These are phyloP conservation scores for Phaeotremella skinneri DNA, from an alignment of 768 basidiomycete genomes.

Conservation along the genomic window DNA sequence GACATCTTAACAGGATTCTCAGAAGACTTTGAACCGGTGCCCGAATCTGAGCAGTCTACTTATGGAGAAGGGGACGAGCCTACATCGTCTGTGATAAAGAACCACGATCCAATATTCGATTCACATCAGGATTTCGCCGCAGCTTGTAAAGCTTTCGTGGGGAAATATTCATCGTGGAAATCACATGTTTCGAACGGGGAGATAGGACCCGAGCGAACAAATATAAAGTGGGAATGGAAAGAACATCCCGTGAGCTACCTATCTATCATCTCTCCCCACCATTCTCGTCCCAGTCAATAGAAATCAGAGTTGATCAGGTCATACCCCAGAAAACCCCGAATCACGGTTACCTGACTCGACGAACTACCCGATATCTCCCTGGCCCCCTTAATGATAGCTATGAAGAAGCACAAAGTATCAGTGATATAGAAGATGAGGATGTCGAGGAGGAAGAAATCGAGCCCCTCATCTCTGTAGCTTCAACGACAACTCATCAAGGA, in stretches of 20 bases:
- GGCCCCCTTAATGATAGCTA: constrained; percentile 25
- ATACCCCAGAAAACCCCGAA: not conserved
- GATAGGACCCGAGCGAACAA: constrained; percentile 10
- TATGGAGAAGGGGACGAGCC: no score
- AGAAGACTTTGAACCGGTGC: no score
- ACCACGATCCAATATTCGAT: no score
- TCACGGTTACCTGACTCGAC: constrained; percentile 21
- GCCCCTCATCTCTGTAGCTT: not conserved
- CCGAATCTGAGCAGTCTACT: no score
- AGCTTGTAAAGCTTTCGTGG: constrained; percentile 12
- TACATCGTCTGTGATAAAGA: no score
- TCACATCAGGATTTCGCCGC: not conserved
- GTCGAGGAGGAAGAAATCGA: constrained; percentile 47
- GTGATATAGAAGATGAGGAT: constrained; percentile 35
- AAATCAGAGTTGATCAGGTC: not conserved
- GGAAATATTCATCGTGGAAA: constrained; percentile 5
- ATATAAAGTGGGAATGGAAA: constrained; percentile 23
- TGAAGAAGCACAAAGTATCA: not conserved
- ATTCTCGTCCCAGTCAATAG: not conserved
- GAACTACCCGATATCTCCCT: constrained; percentile 4
- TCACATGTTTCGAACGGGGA: no score
- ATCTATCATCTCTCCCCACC: not conserved
- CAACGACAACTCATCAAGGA: not conserved
- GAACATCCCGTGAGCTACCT: constrained; percentile 17
- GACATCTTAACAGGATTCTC: no score